These are phyloP conservation scores for Diplocarpon mali DNA, from an alignment of 2,329 filamentous ascomycete genomes.

Conservation along the genomic window DNA sequence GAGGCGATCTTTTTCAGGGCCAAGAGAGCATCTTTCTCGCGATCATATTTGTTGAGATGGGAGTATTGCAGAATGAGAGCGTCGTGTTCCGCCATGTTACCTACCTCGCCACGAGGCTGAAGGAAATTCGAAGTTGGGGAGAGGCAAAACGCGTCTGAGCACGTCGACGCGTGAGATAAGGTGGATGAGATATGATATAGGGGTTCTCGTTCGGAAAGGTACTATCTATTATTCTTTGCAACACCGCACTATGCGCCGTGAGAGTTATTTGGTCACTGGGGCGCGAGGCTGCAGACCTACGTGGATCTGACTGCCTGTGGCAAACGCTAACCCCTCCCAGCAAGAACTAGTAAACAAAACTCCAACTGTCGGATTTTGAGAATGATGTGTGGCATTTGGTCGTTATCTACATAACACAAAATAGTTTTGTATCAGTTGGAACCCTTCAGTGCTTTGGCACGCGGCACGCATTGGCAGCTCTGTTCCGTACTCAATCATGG, in stretches of 20 bases:
- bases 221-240: no score
- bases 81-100: slow-evolving; percentile 28
- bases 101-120: background rate
- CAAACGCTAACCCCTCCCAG: no score
- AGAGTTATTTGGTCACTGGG: background rate
- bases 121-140: background rate
- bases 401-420: no score
- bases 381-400: no score
- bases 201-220: background rate
- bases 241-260: no score
- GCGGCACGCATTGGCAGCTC: no score
- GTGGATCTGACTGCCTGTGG: background rate
- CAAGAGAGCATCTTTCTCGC: slow-evolving; percentile 40
- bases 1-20: slow-evolving; percentile 73
- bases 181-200: background rate
- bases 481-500: no score
- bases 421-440: no score
- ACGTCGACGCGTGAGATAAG: background rate
- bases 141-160: background rate
- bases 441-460: no score
- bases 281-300: slow-evolving; percentile 9
- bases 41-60: slow-evolving; percentile 37
- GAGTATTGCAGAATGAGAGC: slow-evolving; percentile 39
- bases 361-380: no score
- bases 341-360: no score